Base-by-base conservation (phyloP, 495 filamentous ascomycete genomes). In the Hypoxylon rickii region DNA sequence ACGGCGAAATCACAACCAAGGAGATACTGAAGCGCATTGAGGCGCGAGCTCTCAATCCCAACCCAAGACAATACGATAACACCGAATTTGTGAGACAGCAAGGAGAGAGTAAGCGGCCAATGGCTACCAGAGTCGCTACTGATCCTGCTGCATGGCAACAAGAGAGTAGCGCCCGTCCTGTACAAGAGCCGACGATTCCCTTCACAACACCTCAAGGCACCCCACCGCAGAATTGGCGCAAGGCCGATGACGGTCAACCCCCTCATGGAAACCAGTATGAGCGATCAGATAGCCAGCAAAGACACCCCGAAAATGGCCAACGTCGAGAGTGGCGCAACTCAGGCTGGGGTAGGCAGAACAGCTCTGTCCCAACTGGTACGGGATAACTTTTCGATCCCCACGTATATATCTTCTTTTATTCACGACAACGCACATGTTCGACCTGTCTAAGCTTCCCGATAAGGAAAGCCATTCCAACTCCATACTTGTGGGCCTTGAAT, bases 11-110 rank as follows among this genome's bases (percentile, higher is more conserved):
- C 40, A 97, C 95, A 1, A 92, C 92, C 1, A 97, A 99, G 67
- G 94, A 97, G 65, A 97, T 99, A 44, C 81, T 99, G 17, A 91
- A 92, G 68, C 83, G 89, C 33, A 92, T 92, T 67, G 89, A 87
- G 5, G 88, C 91, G 58, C 88, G 92, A 56, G 80, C 80, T 31
- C 77, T 78, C 10, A 82, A 77, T 54, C 77, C 78, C 34, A 58
- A 83, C 16, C 77, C 84, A 8, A 79, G 77, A 52, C 80, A 81
- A 61, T 78, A 78, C n/a, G 76, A 78, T 55, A 76, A 84, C 47
- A 75, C 78, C 62, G 81, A 89, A 59, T 75, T 83, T 43, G 57
- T 72, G 47, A 63, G 79, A 64, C 57, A 73, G 63, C 66, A 79
- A 65, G 24, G 24, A 10, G 67, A 82, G 41, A 63, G 76, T 59